Evolutionary conservation across 192 early-diverging fungal species (phyloP).

Genomic region (Powellomyces hirtus): DNA sequence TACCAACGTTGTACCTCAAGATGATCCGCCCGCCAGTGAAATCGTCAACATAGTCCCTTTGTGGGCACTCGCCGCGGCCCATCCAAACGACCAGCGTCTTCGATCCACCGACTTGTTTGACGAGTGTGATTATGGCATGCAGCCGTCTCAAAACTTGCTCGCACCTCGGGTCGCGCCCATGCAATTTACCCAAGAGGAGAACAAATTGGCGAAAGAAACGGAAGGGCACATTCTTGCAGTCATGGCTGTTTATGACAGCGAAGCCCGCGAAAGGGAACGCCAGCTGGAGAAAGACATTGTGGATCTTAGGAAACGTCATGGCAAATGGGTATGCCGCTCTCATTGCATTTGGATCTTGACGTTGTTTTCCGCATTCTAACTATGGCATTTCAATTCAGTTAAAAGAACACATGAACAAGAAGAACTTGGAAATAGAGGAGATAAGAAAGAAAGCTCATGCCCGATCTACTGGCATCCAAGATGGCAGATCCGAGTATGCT

Average conservation of each 20-base stretch:
- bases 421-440: constrained; percentile 5
- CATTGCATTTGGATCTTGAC: background rate
- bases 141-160: background rate
- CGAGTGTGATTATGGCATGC: background rate
- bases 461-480: background rate
- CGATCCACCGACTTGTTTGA: background rate
- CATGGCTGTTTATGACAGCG: constrained; percentile 9
- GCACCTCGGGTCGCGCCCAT: background rate
- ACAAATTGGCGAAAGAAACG: background rate
- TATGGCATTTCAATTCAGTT: background rate
- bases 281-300: constrained; percentile 15
- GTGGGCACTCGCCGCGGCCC: background rate
- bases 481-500: background rate
- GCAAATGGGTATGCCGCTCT: constrained; percentile 1
- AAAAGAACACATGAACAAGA: background rate
- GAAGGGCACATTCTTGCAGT: constrained; percentile 5
- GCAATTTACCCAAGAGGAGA: constrained; percentile 7
- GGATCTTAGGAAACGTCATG: background rate
- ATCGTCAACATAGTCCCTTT: too few species aligned
- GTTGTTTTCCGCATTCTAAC: background rate
- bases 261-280: background rate
- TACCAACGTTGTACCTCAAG: too few species aligned
- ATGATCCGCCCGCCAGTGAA: too few species aligned
- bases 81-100: background rate
- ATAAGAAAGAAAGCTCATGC: background rate